Conservation (phyloP, 2,329 filamentous ascomycete genomes). For the Botrytis medusae region DNA sequence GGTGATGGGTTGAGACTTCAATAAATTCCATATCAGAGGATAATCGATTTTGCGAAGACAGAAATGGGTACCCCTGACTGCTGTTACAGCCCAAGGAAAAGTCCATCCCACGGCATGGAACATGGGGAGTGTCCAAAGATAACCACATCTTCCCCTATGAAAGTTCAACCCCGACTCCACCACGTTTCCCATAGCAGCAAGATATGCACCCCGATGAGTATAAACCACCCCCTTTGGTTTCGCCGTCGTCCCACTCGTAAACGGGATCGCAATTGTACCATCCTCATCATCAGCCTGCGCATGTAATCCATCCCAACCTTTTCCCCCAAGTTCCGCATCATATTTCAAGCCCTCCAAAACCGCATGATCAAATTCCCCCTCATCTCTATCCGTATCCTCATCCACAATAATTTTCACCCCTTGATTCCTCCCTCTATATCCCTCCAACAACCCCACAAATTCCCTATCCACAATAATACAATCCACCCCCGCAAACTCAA, state of each 20-base stretch:
- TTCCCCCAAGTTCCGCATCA: slow-evolving; percentile 63
- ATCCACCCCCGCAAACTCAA: slow-evolving; percentile 84
- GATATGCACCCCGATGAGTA: slow-evolving; percentile 83
- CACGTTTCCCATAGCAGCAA: slow-evolving; percentile 81
- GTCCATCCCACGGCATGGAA: slow-evolving; percentile 65
- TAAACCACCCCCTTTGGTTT: slow-evolving; percentile 90
- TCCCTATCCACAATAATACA: slow-evolving; percentile 84
- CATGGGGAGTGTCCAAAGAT: slow-evolving; percentile 92
- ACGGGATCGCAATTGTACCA: slow-evolving; percentile 80
- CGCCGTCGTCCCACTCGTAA: slow-evolving; percentile 92
- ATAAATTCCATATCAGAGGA: slow-evolving; percentile 81
- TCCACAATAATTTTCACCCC: slow-evolving; percentile 75
- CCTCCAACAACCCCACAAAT: slow-evolving; percentile 67
- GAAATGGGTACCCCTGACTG: slow-evolving; percentile 90
- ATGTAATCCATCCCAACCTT: slow-evolving; percentile 76
- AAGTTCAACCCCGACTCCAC: slow-evolving; percentile 84
- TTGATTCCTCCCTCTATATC: slow-evolving; percentile 61
- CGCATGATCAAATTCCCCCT: slow-evolving; percentile 79
- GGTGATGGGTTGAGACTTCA: slow-evolving; percentile 84
- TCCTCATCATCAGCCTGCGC: slow-evolving; percentile 74
- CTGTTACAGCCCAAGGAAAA: slow-evolving; percentile 90
- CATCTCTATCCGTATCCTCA: slow-evolving; percentile 72
- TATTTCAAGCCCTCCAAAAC: slow-evolving; percentile 76
- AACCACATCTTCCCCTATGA: slow-evolving; percentile 67
- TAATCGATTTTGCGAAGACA: slow-evolving; percentile 96